Conservation (phyloP, 164 flowering plant species). For the Magnolia officinalis region DNA sequence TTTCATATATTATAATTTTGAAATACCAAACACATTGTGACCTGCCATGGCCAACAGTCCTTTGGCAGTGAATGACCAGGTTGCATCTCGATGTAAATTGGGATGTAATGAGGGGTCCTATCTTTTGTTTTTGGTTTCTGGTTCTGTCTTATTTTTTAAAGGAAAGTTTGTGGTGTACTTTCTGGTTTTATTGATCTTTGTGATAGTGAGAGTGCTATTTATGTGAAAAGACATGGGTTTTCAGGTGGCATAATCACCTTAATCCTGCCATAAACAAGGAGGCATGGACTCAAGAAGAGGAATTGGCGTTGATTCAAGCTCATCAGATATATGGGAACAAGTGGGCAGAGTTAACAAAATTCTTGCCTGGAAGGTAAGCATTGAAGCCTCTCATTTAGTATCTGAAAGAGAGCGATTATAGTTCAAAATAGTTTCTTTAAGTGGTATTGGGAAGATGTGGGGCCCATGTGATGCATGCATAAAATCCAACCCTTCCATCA, state of each 20-base stretch:
- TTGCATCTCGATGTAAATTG: neutral
- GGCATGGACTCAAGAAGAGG: slow-evolving; percentile 99
- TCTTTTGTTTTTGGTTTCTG: neutral
- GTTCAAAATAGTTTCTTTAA: too few species aligned
- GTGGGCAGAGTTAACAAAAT: slow-evolving; percentile 96
- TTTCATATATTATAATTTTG: too few species aligned
- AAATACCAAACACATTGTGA: neutral
- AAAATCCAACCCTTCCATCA: too few species aligned
- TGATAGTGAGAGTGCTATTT: neutral
- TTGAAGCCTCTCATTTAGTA: neutral
- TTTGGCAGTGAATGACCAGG: neutral
- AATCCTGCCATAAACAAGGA: slow-evolving; percentile 91
- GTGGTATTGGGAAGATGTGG: too few species aligned
- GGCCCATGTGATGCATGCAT: too few species aligned
- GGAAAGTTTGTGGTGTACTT: neutral
- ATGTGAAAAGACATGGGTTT: neutral
- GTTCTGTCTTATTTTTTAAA: neutral
- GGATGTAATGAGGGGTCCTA: neutral
- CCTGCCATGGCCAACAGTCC: neutral
- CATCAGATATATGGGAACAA: slow-evolving; percentile 93
- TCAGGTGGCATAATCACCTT: slow-evolving; percentile 99
- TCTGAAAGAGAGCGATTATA: too few species aligned
- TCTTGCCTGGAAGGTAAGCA: slow-evolving; percentile 85
- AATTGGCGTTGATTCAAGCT: slow-evolving; percentile 77
- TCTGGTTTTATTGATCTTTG: neutral